Evolutionary conservation across 495 filamentous ascomycete genomes (phyloP).

Genomic region (Aspergillus biplanus): DNA sequence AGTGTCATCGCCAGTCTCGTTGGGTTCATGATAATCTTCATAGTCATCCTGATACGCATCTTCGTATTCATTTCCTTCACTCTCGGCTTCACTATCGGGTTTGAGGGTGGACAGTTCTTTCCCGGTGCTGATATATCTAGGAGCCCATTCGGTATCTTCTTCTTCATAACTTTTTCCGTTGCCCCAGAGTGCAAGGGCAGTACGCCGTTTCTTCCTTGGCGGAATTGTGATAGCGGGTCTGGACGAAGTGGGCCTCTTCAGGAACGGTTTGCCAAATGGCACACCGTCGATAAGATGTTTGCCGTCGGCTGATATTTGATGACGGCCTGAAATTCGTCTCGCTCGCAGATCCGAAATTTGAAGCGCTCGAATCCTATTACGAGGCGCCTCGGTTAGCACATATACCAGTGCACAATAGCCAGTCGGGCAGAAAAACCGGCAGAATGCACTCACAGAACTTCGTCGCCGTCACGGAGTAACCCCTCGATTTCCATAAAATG

Average conservation of each 20-base stretch:
- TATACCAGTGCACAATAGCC: slow-evolving; percentile 9
- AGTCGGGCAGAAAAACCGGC: neutral
- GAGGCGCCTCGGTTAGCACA: neutral
- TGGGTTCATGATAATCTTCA: slow-evolving; percentile 29
- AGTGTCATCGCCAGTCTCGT: slow-evolving; percentile 45
- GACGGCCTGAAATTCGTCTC: slow-evolving; percentile 74
- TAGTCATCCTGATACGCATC: slow-evolving; percentile 25
- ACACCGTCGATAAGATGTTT: slow-evolving; percentile 88
- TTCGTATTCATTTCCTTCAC: slow-evolving; percentile 6
- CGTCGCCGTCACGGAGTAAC: slow-evolving; percentile 80
- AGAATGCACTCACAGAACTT: slow-evolving; percentile 67
- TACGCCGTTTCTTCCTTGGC: slow-evolving; percentile 69
- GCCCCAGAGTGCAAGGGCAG: slow-evolving; percentile 45
- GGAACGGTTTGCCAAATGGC: slow-evolving; percentile 77
- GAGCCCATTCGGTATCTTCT: slow-evolving; percentile 44
- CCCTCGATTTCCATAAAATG: slow-evolving; percentile 78
- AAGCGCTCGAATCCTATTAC: slow-evolving; percentile 76
- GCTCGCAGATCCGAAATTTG: slow-evolving; percentile 73
- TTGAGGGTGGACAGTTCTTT: slow-evolving; percentile 25
- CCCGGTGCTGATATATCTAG: slow-evolving; percentile 25
- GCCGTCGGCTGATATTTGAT: slow-evolving; percentile 81
- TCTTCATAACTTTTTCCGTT: slow-evolving; percentile 34
- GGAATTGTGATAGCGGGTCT: slow-evolving; percentile 77
- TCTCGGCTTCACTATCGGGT: slow-evolving; percentile 14
- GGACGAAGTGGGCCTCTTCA: slow-evolving; percentile 53